phyloP scores from a whole-genome alignment of 2,329 filamentous ascomycete genomes.

The Aureobasidium melanogenum region DNA sequence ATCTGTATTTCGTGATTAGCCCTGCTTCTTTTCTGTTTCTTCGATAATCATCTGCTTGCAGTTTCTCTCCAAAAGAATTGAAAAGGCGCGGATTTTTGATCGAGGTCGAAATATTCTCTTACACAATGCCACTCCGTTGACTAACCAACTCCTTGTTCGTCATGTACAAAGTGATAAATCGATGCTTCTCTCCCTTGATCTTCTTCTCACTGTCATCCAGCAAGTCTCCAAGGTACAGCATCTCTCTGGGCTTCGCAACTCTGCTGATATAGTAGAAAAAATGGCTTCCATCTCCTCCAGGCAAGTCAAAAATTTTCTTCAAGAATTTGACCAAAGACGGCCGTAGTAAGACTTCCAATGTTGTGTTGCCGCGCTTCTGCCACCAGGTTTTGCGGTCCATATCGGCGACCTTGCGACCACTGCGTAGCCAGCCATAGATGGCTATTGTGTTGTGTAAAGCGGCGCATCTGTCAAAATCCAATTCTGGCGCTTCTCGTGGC shows the following conservation, averaged over 20 bases:
- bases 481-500: conserved; percentile 16
- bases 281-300: conserved; percentile 14
- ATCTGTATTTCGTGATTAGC: conserved; percentile 12
- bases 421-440: conserved; percentile 27
- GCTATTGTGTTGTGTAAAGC: conserved; percentile 26
- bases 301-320: conserved; percentile 25
- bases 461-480: conserved; percentile 25
- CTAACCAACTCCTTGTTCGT: conserved; percentile 22
- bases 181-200: conserved; percentile 20
- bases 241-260: conserved; percentile 21
- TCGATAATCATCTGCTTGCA: not conserved
- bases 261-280: conserved; percentile 27
- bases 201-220: conserved; percentile 22
- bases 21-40: too few species aligned
- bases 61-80: not conserved
- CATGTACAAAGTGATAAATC: conserved; percentile 24
- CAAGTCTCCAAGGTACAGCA: conserved; percentile 23
- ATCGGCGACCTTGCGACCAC: conserved; percentile 22
- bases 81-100: not conserved
- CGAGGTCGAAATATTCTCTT: not conserved
- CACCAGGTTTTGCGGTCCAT: conserved; percentile 26
- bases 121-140: conserved; percentile 24
- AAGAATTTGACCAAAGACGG: conserved; percentile 23
- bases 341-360: conserved; percentile 20
- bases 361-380: conserved; percentile 21